Conservation (phyloP, 306 rosid species). For the Nissolia schottii region DNA sequence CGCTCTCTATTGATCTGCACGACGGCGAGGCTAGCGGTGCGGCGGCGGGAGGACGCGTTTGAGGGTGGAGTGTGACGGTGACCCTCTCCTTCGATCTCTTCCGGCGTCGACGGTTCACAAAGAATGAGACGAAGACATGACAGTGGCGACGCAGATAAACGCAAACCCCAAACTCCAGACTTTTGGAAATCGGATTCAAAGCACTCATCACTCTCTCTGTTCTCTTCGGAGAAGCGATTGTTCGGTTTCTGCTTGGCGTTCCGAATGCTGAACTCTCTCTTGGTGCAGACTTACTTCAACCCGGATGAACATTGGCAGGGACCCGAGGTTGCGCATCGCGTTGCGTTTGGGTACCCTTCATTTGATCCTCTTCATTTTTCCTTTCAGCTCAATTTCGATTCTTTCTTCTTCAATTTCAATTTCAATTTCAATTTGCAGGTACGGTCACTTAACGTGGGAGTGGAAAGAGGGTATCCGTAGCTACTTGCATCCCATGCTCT, state of each 20-base stretch:
- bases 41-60: no score
- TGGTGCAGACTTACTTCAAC: constrained; percentile 81
- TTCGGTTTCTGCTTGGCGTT: constrained; percentile 58
- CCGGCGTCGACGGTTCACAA: no score
- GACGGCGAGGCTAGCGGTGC: no score
- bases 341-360: constrained; percentile 60
- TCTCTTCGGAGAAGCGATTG: constrained; percentile 34
- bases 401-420: neutral
- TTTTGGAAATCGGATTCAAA: constrained; percentile 23
- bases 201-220: neutral
- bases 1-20: no score
- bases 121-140: constrained; percentile 54
- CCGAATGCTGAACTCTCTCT: constrained; percentile 66
- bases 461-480: constrained; percentile 89
- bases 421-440: no score
- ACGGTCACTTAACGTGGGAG: constrained; percentile 94
- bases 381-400: neutral
- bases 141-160: neutral
- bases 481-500: constrained; percentile 80
- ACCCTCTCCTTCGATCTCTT: no score
- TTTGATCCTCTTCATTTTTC: neutral
- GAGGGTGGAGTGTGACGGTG: no score
- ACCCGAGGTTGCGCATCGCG: constrained; percentile 85
- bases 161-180: neutral
- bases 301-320: constrained; percentile 99